These are phyloP conservation scores for Claviceps sp. DNA, from an alignment of 2,329 filamentous ascomycete species.

Conservation along the genomic window DNA sequence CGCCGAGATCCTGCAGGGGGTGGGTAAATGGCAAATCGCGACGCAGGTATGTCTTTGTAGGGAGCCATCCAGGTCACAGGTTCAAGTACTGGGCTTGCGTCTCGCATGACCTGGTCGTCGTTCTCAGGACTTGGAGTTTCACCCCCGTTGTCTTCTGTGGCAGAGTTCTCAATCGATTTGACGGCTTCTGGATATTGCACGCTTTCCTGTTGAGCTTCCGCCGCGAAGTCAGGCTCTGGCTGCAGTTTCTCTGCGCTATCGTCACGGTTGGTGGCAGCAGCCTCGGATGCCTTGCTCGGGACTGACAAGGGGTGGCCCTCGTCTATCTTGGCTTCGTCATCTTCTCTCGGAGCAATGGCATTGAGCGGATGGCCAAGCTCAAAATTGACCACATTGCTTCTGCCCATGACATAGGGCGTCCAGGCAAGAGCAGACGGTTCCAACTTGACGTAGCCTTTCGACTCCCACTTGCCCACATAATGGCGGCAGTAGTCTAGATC, in stretches of 20 bases:
- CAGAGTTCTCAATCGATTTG: constrained; percentile 17
- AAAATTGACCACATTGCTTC: constrained; percentile 68
- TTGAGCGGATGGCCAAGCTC: constrained; percentile 71
- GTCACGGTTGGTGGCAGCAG: constrained; percentile 6
- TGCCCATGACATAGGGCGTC: constrained; percentile 96
- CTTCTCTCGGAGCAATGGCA: constrained; percentile 77
- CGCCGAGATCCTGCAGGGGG: constrained; percentile 40
- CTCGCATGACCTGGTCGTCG: constrained; percentile 15
- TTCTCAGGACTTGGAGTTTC: constrained; percentile 14
- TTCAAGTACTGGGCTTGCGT: constrained; percentile 12
- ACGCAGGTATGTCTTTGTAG: constrained; percentile 49
- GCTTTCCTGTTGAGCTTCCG: not conserved
- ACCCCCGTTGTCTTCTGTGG: constrained; percentile 18
- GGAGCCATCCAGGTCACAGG: constrained; percentile 28
- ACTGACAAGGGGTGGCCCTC: constrained; percentile 13
- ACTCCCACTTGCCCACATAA: constrained; percentile 80
- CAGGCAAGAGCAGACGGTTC: constrained; percentile 72
- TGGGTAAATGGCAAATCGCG: constrained; percentile 68
- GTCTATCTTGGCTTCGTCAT: constrained; percentile 39
- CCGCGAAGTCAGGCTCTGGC: not conserved
- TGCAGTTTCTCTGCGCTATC: constrained; percentile 5
- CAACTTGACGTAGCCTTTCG: constrained; percentile 75
- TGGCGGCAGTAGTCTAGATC: constrained; percentile 76
- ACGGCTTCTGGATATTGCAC: constrained; percentile 13
- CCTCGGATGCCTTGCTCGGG: not conserved